These are phyloP conservation scores for Passalora sequoiae DNA, from an alignment of 2,329 filamentous ascomycete genomes.

Conservation along the genomic window DNA sequence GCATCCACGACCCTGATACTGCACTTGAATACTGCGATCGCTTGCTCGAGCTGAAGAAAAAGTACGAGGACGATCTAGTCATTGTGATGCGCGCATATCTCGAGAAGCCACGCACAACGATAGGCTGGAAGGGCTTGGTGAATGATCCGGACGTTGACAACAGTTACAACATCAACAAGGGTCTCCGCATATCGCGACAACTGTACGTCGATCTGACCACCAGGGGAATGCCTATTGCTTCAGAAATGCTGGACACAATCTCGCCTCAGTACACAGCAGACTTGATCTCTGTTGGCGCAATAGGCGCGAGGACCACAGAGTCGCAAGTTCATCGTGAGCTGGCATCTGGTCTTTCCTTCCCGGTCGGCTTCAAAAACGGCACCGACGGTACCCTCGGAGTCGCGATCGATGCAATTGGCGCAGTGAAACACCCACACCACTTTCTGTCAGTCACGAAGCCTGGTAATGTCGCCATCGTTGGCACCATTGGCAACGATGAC, in stretches of 20 bases:
- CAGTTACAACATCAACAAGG: constrained; percentile 99
- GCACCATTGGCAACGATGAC: constrained; percentile 90
- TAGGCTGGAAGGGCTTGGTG: constrained; percentile 98
- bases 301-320: constrained; percentile 95
- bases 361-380: constrained; percentile 98
- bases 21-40: constrained; percentile 90
- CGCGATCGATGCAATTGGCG: constrained; percentile 91
- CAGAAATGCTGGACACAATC: constrained; percentile 97
- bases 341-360: constrained; percentile 90
- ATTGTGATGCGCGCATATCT: constrained; percentile 98
- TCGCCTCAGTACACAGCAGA: constrained; percentile 96
- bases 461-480: constrained; percentile 88
- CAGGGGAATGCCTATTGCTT: constrained; percentile 92
- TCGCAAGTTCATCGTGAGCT: constrained; percentile 92
- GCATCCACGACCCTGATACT: constrained; percentile 87
- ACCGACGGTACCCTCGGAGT: constrained; percentile 87
- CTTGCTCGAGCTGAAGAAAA: constrained; percentile 74
- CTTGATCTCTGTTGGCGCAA: constrained; percentile 81
- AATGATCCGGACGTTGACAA: constrained; percentile 98
- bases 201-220: constrained; percentile 88
- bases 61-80: constrained; percentile 81
- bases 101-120: constrained; percentile 95
- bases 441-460: constrained; percentile 98
- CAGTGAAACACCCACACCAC: constrained; percentile 86
- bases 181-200: constrained; percentile 76